Conservation (phyloP, 805 yeast genomes). For the Candida boidinii region DNA sequence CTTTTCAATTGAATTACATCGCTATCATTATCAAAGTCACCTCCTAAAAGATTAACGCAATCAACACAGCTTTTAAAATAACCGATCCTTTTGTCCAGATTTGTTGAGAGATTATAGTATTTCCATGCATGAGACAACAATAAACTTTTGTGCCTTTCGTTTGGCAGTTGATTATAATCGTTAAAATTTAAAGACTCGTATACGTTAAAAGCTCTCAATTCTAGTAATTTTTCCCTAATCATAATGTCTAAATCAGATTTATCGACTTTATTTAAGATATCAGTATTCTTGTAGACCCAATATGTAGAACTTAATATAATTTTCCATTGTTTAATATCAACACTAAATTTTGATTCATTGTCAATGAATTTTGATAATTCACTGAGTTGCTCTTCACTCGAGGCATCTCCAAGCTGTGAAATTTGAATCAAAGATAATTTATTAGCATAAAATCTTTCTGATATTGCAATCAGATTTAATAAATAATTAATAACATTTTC, state of each 20-base stretch:
- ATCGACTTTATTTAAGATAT: conserved; percentile 16
- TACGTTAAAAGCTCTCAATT: conserved; percentile 11
- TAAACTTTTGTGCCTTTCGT: background rate
- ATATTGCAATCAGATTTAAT: conserved; percentile 16
- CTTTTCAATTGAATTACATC: conserved; percentile 4
- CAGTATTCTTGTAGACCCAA: conserved; percentile 17
- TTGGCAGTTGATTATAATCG: conserved; percentile 3
- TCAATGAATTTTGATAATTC: conserved; percentile 18
- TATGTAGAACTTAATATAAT: conserved; percentile 19
- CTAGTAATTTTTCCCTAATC: conserved; percentile 15
- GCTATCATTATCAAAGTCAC: background rate
- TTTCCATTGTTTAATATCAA: conserved; percentile 14
- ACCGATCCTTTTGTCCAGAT: conserved; percentile 20
- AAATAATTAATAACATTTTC: conserved; percentile 4
- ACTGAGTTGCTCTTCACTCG: conserved; percentile 10
- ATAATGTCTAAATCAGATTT: conserved; percentile 12
- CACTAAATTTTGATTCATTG: conserved; percentile 13
- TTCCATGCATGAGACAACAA: conserved; percentile 16
- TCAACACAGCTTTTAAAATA: conserved; percentile 14
- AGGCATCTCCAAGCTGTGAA: conserved; percentile 10
- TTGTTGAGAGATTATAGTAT: conserved; percentile 19
- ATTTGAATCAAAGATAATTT: conserved; percentile 18
- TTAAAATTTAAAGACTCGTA: conserved; percentile 12
- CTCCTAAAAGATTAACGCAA: conserved; percentile 11
- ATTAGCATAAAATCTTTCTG: conserved; percentile 19